Conservation (phyloP, 495 filamentous ascomycete genomes). For the Neurospora discreta region DNA sequence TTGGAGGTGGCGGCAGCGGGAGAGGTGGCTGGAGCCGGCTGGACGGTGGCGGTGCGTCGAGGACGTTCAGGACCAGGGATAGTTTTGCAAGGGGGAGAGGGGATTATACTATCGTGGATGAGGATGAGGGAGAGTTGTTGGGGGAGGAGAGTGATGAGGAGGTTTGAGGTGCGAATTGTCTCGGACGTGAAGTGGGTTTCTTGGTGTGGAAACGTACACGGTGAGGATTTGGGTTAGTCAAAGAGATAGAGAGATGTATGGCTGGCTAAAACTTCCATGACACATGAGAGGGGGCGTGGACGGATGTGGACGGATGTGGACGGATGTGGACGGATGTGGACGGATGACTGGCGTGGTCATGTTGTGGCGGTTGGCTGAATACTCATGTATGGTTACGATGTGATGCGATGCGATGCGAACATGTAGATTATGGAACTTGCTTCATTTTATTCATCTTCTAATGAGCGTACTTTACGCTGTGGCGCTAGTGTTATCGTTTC, state of each 20-base stretch:
- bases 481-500: background rate
- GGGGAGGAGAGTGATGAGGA: slow-evolving; percentile 93
- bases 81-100: slow-evolving; percentile 75
- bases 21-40: slow-evolving; percentile 31
- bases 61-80: slow-evolving; percentile 70
- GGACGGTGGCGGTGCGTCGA: slow-evolving; percentile 33
- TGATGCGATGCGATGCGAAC: background rate
- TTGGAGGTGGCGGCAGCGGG: slow-evolving; percentile 14
- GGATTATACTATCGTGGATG: slow-evolving; percentile 77
- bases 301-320: no score
- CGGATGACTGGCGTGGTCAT: background rate
- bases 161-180: slow-evolving; percentile 29
- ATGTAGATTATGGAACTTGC: background rate
- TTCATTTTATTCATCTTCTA: background rate
- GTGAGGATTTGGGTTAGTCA: background rate
- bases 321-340: no score
- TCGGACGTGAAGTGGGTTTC: background rate
- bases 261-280: background rate
- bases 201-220: background rate
- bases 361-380: background rate
- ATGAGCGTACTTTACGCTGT: background rate
- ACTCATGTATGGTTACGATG: background rate
- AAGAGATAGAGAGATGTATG: background rate
- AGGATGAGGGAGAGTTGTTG: slow-evolving; percentile 87
- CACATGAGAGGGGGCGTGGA: background rate